phyloP scores from a whole-genome alignment of 768 basidiomycete species.

The Russula dissimulans region DNA sequence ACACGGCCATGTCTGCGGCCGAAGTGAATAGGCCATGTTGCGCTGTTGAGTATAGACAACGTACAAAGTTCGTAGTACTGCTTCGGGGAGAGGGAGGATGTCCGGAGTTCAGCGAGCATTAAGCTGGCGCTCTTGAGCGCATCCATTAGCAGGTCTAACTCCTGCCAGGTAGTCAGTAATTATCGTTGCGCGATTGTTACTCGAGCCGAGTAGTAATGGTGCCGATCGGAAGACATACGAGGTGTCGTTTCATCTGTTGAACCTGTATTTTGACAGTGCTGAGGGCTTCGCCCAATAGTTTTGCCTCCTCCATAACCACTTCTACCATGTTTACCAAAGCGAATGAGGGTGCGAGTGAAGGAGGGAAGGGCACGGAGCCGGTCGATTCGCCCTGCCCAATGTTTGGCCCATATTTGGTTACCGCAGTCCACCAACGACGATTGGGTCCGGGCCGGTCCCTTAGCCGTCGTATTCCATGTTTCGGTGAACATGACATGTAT shows the following conservation, averaged over 20 bases:
- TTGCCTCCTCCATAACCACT: constrained; percentile 59
- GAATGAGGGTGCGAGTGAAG: background rate
- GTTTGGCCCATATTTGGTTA: too few relatives aligned
- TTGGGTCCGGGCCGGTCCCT: too few relatives aligned
- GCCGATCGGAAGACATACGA: constrained; percentile 38
- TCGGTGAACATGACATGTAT: too few relatives aligned
- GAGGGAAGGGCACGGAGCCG: too few relatives aligned
- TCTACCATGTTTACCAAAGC: constrained; percentile 11
- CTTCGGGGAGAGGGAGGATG: constrained; percentile 87
- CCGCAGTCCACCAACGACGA: too few relatives aligned
- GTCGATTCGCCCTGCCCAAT: too few relatives aligned
- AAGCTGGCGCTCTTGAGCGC: constrained; percentile 93
- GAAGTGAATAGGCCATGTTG: background rate
- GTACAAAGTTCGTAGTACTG: constrained; percentile 98
- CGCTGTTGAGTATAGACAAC: constrained; percentile 7
- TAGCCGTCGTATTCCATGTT: too few relatives aligned
- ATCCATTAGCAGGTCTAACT: constrained; percentile 96
- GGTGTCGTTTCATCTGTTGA: constrained; percentile 89
- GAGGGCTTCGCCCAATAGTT: constrained; percentile 75
- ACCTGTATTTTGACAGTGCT: constrained; percentile 86
- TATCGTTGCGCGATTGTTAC: background rate
- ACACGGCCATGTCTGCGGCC: constrained; percentile 90
- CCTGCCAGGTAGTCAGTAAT: constrained; percentile 36
- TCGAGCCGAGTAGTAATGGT: background rate
- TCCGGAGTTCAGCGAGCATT: constrained; percentile 94